phyloP scores from a whole-genome alignment of 352 stramenopile species.

The Pythium brassicae region DNA sequence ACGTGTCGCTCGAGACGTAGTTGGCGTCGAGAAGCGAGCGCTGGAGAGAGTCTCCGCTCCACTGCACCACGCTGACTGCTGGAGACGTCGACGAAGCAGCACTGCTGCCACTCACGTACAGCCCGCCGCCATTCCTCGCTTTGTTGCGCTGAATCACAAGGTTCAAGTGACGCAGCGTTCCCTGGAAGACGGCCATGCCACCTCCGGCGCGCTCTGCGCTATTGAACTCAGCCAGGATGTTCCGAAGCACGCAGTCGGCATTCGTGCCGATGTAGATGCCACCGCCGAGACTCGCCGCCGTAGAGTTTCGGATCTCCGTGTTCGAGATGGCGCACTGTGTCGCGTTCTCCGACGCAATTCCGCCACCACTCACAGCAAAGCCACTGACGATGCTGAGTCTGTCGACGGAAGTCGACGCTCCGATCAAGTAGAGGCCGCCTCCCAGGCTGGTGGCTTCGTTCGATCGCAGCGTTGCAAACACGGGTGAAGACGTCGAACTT shows the following conservation, averaged over 20 bases:
- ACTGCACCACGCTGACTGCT: slow-evolving; percentile 1
- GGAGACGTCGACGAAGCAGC: not conserved
- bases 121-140: slow-evolving; percentile 21
- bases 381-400: slow-evolving; percentile 13
- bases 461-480: not conserved
- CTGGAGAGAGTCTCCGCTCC: not conserved
- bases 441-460: slow-evolving; percentile 22
- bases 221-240: slow-evolving; percentile 20
- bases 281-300: slow-evolving; percentile 19
- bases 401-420: slow-evolving; percentile 13
- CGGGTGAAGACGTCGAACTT: not conserved
- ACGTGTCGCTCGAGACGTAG: slow-evolving; percentile 1
- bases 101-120: slow-evolving; percentile 16
- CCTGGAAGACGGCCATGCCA: slow-evolving; percentile 24
- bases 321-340: slow-evolving; percentile 16
- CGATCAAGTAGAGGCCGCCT: slow-evolving; percentile 28
- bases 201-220: slow-evolving; percentile 22
- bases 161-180: slow-evolving; percentile 27
- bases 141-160: slow-evolving; percentile 22
- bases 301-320: slow-evolving; percentile 15
- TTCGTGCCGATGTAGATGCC: slow-evolving; percentile 22
- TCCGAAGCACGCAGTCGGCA: slow-evolving; percentile 20
- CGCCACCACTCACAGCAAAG: slow-evolving; percentile 21
- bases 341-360: slow-evolving; percentile 17
- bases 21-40: slow-evolving; percentile 26